Evolutionary conservation across 2,329 filamentous ascomycete genomes (phyloP), one percentile per base, ranked within the genome.

Genomic region (Fusarium torreyae): DNA sequence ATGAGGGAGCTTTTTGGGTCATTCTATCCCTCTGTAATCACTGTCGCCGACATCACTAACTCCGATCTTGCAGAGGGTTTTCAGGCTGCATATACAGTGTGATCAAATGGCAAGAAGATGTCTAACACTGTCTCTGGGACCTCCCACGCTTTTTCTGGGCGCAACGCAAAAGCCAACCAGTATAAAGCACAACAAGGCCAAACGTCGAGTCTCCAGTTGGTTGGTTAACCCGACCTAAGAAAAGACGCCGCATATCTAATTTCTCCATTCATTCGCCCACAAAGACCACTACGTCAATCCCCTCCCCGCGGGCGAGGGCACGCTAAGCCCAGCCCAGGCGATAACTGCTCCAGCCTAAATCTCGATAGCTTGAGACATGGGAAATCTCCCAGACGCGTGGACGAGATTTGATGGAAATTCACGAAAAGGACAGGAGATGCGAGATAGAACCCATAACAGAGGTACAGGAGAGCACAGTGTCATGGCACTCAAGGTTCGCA

Each of bases 241-340:
- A 49, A 50, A 40, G 56, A 34, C 50, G 40, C 45, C 34, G 63
- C 61, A 59, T 60, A 50, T 24, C 45, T 63, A 60, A 69, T 66
- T 66, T 46, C 55, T 54, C 56, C 39, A 62, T 66, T 38, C 20
- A 57, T 65, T 68, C 64, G 46, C 50, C 57, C 49, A 63, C 66
- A 56, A 50, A 49, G 45, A 48, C 22, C 48, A 40, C 43, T 69
- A 67, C 53, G 55, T 66, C 66, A 54, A 59, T 60, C 62, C 69
- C 70, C 55, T 69, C 66, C 70, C 70, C 66, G 48, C 60, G 66
- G 57, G 56, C 50, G 43, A 73, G 66, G 70, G 70, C 70, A 73
- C 63, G 68, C 70, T 73, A 72, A 54, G 38, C 44, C 31, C 17
- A n/a, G 24, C 52, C 14, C 34, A 60, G 38, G 64, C 40, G 45